Evolutionary conservation across 2,329 filamentous ascomycete genomes (phyloP).

Genomic region (Lasiodiplodia citricola): DNA sequence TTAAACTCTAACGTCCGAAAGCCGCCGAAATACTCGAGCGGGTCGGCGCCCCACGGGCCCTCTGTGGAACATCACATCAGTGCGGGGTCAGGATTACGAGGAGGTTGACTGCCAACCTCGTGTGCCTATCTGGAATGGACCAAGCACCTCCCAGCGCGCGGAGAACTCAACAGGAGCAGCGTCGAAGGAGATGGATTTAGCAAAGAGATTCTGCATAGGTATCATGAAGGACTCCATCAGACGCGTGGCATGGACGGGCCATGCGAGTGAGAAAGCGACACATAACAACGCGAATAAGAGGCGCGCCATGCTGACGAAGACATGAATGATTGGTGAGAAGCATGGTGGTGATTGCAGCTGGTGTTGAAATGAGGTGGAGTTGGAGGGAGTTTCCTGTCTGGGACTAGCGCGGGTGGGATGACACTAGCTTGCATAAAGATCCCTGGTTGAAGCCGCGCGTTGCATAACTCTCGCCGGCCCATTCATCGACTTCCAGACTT

Average conservation of each 20-base stretch:
- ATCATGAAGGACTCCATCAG: constrained; percentile 9
- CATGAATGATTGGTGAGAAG: not conserved
- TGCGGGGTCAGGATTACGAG: constrained; percentile 26
- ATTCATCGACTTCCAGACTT: constrained; percentile 14
- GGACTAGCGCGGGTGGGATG: not conserved
- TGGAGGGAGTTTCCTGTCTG: not conserved
- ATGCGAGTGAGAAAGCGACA: not conserved
- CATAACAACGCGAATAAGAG: not conserved
- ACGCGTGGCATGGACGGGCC: not conserved
- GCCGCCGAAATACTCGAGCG: constrained; percentile 59
- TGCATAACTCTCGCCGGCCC: constrained; percentile 2
- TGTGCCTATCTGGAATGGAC: constrained; percentile 64
- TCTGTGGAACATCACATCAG: constrained; percentile 45
- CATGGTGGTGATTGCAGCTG: constrained; percentile 10
- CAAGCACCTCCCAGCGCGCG: constrained; percentile 57
- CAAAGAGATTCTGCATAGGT: not conserved
- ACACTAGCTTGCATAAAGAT: constrained; percentile 14
- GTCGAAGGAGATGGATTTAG: not conserved
- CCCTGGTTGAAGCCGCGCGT: constrained; percentile 11
- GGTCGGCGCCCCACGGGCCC: constrained; percentile 64
- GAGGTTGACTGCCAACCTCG: constrained; percentile 51
- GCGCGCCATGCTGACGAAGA: not conserved
- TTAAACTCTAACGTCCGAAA: constrained; percentile 56
- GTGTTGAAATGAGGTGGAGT: constrained; percentile 13
- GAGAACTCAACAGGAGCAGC: constrained; percentile 38